phyloP scores from a whole-genome alignment of 2,329 filamentous ascomycete genomes.

The Ophiognomonia clavigignenti-juglandacearum region DNA sequence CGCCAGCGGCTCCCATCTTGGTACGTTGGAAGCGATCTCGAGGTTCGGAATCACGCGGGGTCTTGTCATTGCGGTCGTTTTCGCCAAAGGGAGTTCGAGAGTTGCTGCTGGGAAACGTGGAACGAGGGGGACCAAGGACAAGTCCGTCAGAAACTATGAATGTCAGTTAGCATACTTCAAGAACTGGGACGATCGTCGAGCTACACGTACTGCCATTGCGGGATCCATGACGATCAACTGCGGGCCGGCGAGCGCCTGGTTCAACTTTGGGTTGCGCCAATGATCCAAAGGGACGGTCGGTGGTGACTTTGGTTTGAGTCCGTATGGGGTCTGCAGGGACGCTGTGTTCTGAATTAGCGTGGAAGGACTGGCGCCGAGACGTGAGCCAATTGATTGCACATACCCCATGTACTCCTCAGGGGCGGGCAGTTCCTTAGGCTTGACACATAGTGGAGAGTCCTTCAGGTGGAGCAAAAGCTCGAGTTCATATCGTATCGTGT shows the following conservation, averaged over 20 bases:
- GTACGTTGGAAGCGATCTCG: conserved; percentile 58
- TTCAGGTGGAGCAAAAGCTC: conserved; percentile 72
- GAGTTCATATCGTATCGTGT: conserved; percentile 60
- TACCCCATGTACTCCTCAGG: conserved; percentile 97
- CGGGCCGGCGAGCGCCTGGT: conserved; percentile 46
- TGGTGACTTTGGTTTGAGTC: conserved; percentile 37
- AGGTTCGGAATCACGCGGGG: conserved; percentile 44
- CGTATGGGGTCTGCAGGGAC: conserved; percentile 41
- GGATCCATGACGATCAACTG: conserved; percentile 48
- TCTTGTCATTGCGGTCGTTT: conserved; percentile 50
- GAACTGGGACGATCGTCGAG: background rate
- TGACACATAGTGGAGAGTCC: conserved; percentile 77
- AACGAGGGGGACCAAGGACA: conserved; percentile 78
- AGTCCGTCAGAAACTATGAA: conserved; percentile 68
- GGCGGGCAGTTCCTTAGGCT: conserved; percentile 73
- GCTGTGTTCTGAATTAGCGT: conserved; percentile 26
- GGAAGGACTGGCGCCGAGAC: background rate
- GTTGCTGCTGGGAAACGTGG: conserved; percentile 73
- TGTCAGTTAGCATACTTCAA: conserved; percentile 18
- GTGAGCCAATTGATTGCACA: conserved; percentile 22
- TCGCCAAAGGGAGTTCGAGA: conserved; percentile 37
- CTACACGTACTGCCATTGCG: conserved; percentile 51
- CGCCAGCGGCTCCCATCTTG: conserved; percentile 46
- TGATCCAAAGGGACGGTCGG: conserved; percentile 39
- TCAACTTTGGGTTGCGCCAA: conserved; percentile 42